These are phyloP conservation scores for Euryodendron excelsum DNA, from an alignment of 148 eudicot genomes.

Conservation along the genomic window DNA sequence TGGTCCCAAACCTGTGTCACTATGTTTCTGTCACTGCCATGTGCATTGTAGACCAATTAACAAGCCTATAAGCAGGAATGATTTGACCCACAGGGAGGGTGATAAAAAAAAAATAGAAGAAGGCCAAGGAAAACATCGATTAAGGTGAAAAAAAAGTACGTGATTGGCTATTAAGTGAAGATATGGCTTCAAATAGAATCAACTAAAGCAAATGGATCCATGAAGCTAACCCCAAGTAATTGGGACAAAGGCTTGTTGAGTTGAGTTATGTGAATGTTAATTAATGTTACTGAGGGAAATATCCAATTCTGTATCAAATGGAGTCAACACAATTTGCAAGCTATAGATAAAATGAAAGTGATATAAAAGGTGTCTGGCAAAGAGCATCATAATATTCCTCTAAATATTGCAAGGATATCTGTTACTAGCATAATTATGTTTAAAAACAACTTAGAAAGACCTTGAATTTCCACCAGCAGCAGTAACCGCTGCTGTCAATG, in stretches of 20 bases:
- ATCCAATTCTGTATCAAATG: not conserved
- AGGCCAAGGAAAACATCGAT: not conserved
- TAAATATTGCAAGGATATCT: not conserved
- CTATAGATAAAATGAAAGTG: not conserved
- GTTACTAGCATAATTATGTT: not conserved
- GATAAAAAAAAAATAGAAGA: not conserved
- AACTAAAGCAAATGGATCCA: not conserved
- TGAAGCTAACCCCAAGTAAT: not conserved
- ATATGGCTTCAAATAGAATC: not conserved
- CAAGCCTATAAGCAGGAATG: not conserved
- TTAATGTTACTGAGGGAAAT: not conserved
- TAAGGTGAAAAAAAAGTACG: not conserved
- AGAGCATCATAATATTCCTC: not conserved
- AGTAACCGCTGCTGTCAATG: slow-evolving; percentile 92
- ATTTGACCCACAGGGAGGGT: not conserved
- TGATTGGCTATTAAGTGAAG: not conserved
- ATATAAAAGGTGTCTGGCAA: not conserved
- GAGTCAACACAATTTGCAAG: not conserved
- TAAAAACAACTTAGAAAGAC: slow-evolving; percentile 32
- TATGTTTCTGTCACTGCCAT: not conserved
- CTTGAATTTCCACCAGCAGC: slow-evolving; percentile 93
- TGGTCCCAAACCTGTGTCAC: not conserved
- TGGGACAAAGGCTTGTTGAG: not conserved
- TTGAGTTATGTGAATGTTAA: not conserved
- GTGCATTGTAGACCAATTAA: not conserved